A percentile compares a stretch with the other conserved stretches of the same genome.
These are phyloP conservation scores for Cyberlindnera maclurae DNA, from an alignment of 805 yeast species.

Conservation along the genomic window DNA sequence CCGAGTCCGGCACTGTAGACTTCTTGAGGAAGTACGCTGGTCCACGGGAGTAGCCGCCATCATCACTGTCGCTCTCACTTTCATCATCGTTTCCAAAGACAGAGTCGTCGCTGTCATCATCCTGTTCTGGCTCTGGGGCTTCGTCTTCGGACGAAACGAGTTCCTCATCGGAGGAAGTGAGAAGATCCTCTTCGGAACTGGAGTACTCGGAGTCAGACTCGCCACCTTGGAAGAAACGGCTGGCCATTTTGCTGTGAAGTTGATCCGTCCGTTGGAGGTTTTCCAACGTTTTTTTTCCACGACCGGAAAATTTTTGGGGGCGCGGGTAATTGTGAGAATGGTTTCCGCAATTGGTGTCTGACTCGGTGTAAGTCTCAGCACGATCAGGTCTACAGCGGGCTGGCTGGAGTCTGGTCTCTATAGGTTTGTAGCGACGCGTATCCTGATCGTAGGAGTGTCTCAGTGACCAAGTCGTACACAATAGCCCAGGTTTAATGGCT, in stretches of 20 bases:
- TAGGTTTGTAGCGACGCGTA: no score
- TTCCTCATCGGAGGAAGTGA: constrained; percentile 35
- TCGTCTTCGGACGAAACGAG: constrained; percentile 25
- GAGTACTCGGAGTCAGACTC: constrained; percentile 37
- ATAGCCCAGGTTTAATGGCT: no score
- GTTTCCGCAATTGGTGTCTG: background rate
- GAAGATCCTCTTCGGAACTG: constrained; percentile 37
- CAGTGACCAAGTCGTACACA: no score
- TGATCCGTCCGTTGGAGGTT: constrained; percentile 1
- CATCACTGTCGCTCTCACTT: constrained; percentile 36
- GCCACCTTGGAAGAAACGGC: constrained; percentile 70
- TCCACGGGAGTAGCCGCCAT: constrained; percentile 35
- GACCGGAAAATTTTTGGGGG: constrained; percentile 9
- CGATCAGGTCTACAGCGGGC: no score
- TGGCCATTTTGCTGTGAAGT: constrained; percentile 50
- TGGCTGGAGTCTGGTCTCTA: no score
- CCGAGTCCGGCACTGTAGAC: constrained; percentile 30
- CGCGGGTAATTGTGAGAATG: constrained; percentile 14
- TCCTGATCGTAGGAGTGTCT: no score
- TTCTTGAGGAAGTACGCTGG: constrained; percentile 39
- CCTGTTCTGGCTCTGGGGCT: constrained; percentile 22
- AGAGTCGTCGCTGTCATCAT: constrained; percentile 25
- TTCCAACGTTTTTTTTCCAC: constrained; percentile 19
- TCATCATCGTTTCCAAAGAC: constrained; percentile 31
- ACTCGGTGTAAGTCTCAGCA: background rate